Conservation (phyloP, 2,329 filamentous ascomycete species). For the Fusarium euwallaceae region DNA sequence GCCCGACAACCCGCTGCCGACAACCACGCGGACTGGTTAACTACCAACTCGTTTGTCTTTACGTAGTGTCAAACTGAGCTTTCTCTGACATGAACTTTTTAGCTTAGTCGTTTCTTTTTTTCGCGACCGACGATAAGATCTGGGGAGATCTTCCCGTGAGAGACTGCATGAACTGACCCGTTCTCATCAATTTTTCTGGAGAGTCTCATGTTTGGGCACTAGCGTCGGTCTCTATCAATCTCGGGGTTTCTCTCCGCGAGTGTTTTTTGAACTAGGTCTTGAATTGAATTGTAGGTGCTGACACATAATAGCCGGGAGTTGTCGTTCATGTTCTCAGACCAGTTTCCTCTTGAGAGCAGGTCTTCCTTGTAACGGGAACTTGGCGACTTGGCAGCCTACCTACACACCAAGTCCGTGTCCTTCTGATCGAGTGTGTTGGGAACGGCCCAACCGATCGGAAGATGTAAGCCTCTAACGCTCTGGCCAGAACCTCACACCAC, state of each 20-base stretch:
- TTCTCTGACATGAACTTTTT: slow-evolving; percentile 5
- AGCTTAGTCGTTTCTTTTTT: slow-evolving; percentile 1
- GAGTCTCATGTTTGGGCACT: slow-evolving; percentile 4
- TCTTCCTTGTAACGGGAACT: background rate
- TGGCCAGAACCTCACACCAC: slow-evolving; percentile 14
- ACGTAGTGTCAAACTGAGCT: slow-evolving; percentile 30
- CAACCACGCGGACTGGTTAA: slow-evolving; percentile 4
- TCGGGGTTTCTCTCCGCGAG: slow-evolving; percentile 10
- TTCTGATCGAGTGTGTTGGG: too few relatives aligned
- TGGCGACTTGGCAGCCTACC: background rate
- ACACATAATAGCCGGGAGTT: background rate
- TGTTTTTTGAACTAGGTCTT: background rate
- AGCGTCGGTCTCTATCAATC: background rate
- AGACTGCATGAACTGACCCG: slow-evolving; percentile 24
- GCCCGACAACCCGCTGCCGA: background rate
- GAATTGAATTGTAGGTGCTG: background rate
- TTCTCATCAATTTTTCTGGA: background rate
- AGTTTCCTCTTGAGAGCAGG: background rate
- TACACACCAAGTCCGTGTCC: background rate
- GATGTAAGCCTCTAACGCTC: background rate
- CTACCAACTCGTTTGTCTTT: slow-evolving; percentile 33
- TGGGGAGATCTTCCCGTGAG: slow-evolving; percentile 32
- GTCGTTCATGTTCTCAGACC: background rate
- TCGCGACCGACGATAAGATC: slow-evolving; percentile 11
- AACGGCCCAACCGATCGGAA: slow-evolving; percentile 7